Evolutionary conservation across 164 flowering plant species (phyloP).

Genomic region (Magnolia officinalis): DNA sequence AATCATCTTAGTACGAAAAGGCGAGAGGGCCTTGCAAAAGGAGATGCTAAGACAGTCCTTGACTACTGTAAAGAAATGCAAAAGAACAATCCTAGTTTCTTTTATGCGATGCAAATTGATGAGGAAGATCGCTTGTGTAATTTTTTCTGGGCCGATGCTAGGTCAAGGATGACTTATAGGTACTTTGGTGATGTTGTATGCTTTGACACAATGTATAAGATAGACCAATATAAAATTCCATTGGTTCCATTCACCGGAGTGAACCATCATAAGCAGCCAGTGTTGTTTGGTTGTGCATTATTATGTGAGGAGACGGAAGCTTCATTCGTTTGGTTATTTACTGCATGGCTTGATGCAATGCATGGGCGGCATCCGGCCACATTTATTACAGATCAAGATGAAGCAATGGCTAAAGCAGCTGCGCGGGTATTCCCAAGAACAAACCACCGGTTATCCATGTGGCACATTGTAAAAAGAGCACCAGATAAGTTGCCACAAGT

Average conservation of each 20-base stretch:
- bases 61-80: slow-evolving; percentile 14
- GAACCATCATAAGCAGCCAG: slow-evolving; percentile 13
- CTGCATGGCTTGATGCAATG: slow-evolving; percentile 12
- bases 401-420: slow-evolving; percentile 10
- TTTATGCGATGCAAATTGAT: slow-evolving; percentile 11
- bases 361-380: slow-evolving; percentile 1
- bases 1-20: not conserved
- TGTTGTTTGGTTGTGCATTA: slow-evolving; percentile 14
- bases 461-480: not conserved
- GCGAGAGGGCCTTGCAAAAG: slow-evolving; percentile 2
- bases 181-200: slow-evolving; percentile 15
- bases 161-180: slow-evolving; percentile 12
- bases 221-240: slow-evolving; percentile 7
- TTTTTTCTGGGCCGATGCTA: slow-evolving; percentile 12
- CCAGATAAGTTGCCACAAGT: slow-evolving; percentile 9
- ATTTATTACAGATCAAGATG: slow-evolving; percentile 7
- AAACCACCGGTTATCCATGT: slow-evolving; percentile 7
- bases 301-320: slow-evolving; percentile 8
- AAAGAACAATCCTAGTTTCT: slow-evolving; percentile 11
- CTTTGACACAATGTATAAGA: slow-evolving; percentile 6
- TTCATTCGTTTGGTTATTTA: slow-evolving; percentile 18
- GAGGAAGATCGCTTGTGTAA: slow-evolving; percentile 4
- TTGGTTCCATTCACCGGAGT: slow-evolving; percentile 11
- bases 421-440: slow-evolving; percentile 10
- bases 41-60: slow-evolving; percentile 6